These are phyloP conservation scores for Silene conica DNA, from an alignment of 148 eudicot species.

Conservation along the genomic window DNA sequence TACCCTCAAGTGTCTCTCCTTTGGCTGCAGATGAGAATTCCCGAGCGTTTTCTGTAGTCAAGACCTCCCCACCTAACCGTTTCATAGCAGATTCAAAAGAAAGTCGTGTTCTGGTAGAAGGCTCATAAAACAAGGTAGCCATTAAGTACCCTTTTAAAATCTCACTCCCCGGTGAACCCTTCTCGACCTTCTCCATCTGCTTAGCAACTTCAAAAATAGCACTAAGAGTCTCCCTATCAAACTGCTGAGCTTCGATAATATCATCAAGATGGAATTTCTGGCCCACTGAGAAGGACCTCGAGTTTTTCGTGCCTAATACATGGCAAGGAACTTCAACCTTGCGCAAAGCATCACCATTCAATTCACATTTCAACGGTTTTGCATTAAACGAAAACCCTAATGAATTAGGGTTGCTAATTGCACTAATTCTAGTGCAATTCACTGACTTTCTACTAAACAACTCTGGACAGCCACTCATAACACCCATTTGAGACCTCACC, in stretches of 20 bases:
- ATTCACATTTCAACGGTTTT: constrained; percentile 24
- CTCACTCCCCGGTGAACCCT: constrained; percentile 67
- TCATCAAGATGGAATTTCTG: constrained; percentile 75
- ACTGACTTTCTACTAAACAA: constrained; percentile 18
- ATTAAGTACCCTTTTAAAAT: constrained; percentile 80
- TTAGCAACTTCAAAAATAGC: constrained; percentile 84
- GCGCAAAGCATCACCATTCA: constrained; percentile 21
- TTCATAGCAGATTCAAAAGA: constrained; percentile 99
- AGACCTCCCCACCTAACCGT: constrained; percentile 92
- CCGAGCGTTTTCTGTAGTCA: constrained; percentile 95
- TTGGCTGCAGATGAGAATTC: constrained; percentile 98
- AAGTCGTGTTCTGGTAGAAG: constrained; percentile 94
- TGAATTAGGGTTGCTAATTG: constrained; percentile 20
- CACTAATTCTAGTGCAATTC: constrained; percentile 7
- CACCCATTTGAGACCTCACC: constrained; percentile 14
- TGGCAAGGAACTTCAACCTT: constrained; percentile 36
- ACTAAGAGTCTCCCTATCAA: constrained; percentile 72
- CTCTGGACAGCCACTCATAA: constrained; percentile 18
- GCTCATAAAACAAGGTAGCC: constrained; percentile 98
- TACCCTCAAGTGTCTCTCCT: constrained; percentile 98
- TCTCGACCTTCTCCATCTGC: constrained; percentile 86
- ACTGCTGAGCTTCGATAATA: constrained; percentile 90
- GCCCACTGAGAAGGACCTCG: constrained; percentile 37
- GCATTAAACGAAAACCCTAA: constrained; percentile 18
- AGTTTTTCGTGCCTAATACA: constrained; percentile 34